These are phyloP conservation scores for Alternaria brassicae DNA, from an alignment of 2,329 filamentous ascomycete genomes.

Conservation along the genomic window DNA sequence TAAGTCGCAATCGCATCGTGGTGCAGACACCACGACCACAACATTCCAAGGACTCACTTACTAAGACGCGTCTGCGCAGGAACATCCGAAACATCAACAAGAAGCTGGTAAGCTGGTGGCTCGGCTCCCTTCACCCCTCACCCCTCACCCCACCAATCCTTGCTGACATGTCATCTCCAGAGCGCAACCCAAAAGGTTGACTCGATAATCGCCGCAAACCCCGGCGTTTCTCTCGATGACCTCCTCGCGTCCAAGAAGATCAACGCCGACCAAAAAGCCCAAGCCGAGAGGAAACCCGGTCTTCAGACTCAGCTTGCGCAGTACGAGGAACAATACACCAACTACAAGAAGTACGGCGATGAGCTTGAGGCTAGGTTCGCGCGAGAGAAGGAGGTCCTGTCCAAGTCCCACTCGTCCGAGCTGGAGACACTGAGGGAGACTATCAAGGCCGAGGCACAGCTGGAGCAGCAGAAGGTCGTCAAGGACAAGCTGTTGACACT, in stretches of 20 bases:
- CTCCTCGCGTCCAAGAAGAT: conserved; percentile 75
- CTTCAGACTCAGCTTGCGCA: conserved; percentile 73
- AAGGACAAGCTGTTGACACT: conserved; percentile 72
- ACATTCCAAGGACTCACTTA: not conserved
- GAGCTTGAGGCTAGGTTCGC: conserved; percentile 70
- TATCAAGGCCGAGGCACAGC: conserved; percentile 61
- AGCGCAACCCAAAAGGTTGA: conserved; percentile 76
- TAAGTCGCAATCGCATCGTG: conserved; percentile 56
- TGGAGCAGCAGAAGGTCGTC: conserved; percentile 57
- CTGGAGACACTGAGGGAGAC: conserved; percentile 63
- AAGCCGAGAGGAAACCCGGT: conserved; percentile 77
- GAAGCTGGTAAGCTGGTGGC: conserved; percentile 77
- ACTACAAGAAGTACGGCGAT: conserved; percentile 77
- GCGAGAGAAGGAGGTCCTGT: conserved; percentile 64
- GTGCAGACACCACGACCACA: not conserved
- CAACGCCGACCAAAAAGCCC: conserved; percentile 80
- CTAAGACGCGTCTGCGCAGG: conserved; percentile 57
- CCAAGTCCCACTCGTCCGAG: conserved; percentile 63
- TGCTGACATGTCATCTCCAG: conserved; percentile 53
- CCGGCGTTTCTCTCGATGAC: conserved; percentile 74
- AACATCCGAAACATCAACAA: conserved; percentile 91
- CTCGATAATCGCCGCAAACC: conserved; percentile 71
- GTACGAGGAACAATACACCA: conserved; percentile 74
- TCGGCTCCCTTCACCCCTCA: not conserved
- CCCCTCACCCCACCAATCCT: conserved; percentile 8